Conservation (phyloP, 2,329 filamentous ascomycete species). For the Leptosphaerulina australis region DNA sequence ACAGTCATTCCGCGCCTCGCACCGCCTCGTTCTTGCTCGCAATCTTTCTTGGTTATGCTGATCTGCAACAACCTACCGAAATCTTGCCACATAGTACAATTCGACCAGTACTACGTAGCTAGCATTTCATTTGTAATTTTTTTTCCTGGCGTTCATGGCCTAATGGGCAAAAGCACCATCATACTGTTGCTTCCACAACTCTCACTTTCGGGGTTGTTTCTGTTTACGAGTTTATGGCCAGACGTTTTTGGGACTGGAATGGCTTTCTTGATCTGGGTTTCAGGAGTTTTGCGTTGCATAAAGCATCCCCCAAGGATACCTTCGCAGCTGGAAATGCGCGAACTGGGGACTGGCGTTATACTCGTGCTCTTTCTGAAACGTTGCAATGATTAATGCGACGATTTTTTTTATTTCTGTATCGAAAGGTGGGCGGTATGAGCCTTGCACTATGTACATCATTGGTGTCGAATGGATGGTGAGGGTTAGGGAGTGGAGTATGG, state of each 20-base stretch:
- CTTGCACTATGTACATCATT: conserved; percentile 1
- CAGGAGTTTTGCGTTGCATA: conserved; percentile 35
- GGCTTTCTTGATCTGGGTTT: conserved; percentile 18
- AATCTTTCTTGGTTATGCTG: conserved; percentile 14
- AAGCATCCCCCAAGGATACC: conserved; percentile 39
- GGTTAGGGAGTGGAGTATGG: conserved; percentile 13
- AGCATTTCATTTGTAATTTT: conserved; percentile 16
- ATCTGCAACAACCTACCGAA: conserved; percentile 10
- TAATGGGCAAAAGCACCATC: conserved; percentile 18
- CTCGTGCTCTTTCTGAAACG: conserved; percentile 17
- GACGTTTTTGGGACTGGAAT: conserved; percentile 10
- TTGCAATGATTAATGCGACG: conserved; percentile 19
- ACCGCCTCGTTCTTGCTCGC: background rate
- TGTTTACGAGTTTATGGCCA: conserved; percentile 28
- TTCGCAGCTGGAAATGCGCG: conserved; percentile 38
- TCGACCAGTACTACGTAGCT: conserved; percentile 12
- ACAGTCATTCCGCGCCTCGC: background rate
- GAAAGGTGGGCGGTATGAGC: background rate
- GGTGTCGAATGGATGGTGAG: background rate
- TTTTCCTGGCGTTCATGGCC: conserved; percentile 24
- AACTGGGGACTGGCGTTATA: conserved; percentile 38
- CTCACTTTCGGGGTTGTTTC: conserved; percentile 6
- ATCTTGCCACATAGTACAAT: conserved; percentile 11
- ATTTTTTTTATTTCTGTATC: conserved; percentile 7
- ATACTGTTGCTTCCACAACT: conserved; percentile 22